Evolutionary conservation across 2,329 filamentous ascomycete genomes (phyloP).

Genomic region (Aureobasidium leucospermi): DNA sequence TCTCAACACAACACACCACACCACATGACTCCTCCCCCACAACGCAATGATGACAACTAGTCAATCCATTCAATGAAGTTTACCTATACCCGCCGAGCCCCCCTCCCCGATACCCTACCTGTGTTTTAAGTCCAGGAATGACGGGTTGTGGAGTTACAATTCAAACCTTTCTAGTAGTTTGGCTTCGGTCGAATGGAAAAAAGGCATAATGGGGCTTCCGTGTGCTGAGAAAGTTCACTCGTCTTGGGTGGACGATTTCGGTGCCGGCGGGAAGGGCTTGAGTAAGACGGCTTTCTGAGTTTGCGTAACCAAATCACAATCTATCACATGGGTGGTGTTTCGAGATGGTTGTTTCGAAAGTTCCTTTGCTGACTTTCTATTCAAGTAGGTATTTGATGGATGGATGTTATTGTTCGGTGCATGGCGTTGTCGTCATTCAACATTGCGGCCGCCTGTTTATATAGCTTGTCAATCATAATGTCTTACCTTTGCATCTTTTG

Average conservation of each 20-base stretch:
- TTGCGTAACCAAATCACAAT: neutral
- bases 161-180: slow-evolving; percentile 5
- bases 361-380: slow-evolving; percentile 3
- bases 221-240: slow-evolving; percentile 25
- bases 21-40: neutral
- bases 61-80: slow-evolving; percentile 36
- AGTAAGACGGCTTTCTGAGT: slow-evolving; percentile 33
- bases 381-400: neutral
- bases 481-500: neutral
- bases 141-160: slow-evolving; percentile 34
- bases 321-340: neutral
- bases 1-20: neutral
- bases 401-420: neutral
- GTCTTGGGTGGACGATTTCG: slow-evolving; percentile 28
- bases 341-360: neutral
- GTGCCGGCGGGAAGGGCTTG: slow-evolving; percentile 31
- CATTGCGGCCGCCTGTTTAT: neutral
- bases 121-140: slow-evolving; percentile 23
- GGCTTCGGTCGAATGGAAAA: slow-evolving; percentile 15
- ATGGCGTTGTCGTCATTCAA: neutral
- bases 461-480: neutral
- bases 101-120: slow-evolving; percentile 32
- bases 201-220: slow-evolving; percentile 27
- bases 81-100: slow-evolving; percentile 26
- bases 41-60: slow-evolving; percentile 30